Evolutionary conservation across 2,329 filamentous ascomycete genomes (phyloP), one percentile per base, ranked within the genome.

Genomic region (Penicillium vulpinum): DNA sequence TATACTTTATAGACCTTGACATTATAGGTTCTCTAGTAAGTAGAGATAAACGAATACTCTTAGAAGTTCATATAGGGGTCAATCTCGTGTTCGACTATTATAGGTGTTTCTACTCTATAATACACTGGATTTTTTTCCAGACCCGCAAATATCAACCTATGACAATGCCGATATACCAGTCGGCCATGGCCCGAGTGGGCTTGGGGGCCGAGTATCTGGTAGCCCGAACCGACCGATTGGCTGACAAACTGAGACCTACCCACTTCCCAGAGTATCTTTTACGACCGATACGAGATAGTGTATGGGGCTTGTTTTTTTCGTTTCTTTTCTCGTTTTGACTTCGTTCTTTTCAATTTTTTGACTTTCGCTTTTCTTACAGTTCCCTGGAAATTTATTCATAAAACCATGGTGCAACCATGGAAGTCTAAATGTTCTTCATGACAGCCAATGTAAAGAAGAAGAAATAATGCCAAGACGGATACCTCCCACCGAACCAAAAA

Each of bases 81-180:
- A n/a, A n/a, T n/a, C n/a, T n/a, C n/a, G n/a, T n/a, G n/a, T n/a
- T n/a, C 31, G 29, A 35, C 44, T 46, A 7, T 29, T 29, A 11
- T 11, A 31, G 43, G 11, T 9, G 6, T 5, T 45, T 43, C 22
- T 26, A 26, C 26, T 26, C 28, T 22, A 16, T 16, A 2, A 35
- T 35, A 16, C 31, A 31, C 43, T 18, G 43, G 43, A 13, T 22
- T 18, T 33, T 33, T 28, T 36, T 36, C 26, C 15, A 22, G 43
- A 22, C 51, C 44, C 51, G 33, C 24, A 49, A 28, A 21, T 28
- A 22, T 49, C 36, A 49, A 11, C 51, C 51, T 49, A 54, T 54
- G 15, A 13, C 16, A 46, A 48, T 48, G 26, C 26, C 51, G 44
- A 35, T 24, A 46, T n/a, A 35, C 15, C 9, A 24, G 9, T 46